Base-by-base conservation (phyloP, 148 eudicot genomes). In the Rhododendron molle region DNA sequence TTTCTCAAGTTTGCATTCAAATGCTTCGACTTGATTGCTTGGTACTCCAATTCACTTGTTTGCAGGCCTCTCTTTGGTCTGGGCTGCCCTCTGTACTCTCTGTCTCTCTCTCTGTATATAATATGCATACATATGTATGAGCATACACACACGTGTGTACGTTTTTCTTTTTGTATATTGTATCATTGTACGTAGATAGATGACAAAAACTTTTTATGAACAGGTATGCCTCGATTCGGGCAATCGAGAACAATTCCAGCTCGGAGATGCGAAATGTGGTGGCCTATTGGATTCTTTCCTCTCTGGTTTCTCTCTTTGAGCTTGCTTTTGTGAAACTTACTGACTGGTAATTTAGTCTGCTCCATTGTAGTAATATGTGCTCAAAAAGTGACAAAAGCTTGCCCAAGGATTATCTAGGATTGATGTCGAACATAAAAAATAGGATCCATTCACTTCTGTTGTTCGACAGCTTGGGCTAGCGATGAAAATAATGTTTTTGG, bases 41-140 rank as follows among this genome's bases (percentile, higher is more conserved):
- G 43, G 43, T 40, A 40, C 43, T 40, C 43, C 43, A 40, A 40
- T 40, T 40, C 43, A 40, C 43, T 40, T 40, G 43, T 40, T 40
- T 87, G 88, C 86, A 87, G 89, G 89, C 86, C 87, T 84, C 77
- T 85, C 21, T 15, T 74, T 84, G 81, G 84, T 69, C 84, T 87
- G 85, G 89, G 65, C 32, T 87, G 50, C 60, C 89, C 89, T 76
- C 87, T 87, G 89, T 87, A 81, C 85, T 73, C 52, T 84, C 81
- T 54, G n/a, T n/a, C 52, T 76, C 52, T 40, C 43, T 40, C 43
- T 40, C 43, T 40, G 7, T 40, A 40, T 40, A 40, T 40, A 40
- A 0, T 40, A 40, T 40, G 43, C 0, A 40, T 40, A 5, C 43
- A 40, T 40, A 40, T 40, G 43, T 5, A 40, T 40, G 43, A 40